Evolutionary conservation across 176 grass and related monocot species (phyloP).

Genomic region (Rhynchospora breviuscula): DNA sequence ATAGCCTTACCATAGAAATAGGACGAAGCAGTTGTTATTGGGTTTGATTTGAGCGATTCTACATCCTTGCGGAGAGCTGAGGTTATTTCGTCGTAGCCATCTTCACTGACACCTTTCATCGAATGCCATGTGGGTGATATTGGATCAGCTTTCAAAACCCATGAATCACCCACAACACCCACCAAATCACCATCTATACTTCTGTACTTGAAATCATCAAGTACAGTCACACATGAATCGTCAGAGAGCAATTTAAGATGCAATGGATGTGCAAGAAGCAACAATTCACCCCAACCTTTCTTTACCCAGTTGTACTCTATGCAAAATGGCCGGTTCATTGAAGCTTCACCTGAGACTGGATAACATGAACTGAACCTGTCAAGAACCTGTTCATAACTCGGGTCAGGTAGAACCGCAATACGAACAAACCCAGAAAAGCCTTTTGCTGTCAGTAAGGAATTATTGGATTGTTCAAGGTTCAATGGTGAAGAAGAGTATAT

Average conservation of each 20-base stretch:
- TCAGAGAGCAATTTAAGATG: constrained; percentile 65
- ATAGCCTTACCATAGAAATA: constrained; percentile 94
- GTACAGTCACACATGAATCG: constrained; percentile 27
- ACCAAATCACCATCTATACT: constrained; percentile 96
- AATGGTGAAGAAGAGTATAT: constrained; percentile 69
- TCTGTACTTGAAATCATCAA: constrained; percentile 66
- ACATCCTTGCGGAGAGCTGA: constrained; percentile 60
- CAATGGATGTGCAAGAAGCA: constrained; percentile 84
- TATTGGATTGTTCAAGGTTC: constrained; percentile 28
- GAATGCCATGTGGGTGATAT: constrained; percentile 72
- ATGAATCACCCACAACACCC: constrained; percentile 68
- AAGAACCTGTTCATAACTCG: constrained; percentile 51
- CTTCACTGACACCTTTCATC: constrained; percentile 48
- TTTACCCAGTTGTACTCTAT: constrained; percentile 80
- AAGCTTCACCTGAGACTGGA: constrained; percentile 58
- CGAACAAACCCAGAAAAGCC: constrained; percentile 53
- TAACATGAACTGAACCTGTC: constrained; percentile 72
- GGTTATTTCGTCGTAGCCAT: constrained; percentile 48
- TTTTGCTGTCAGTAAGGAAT: constrained; percentile 41
- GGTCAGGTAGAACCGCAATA: constrained; percentile 54
- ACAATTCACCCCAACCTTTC: constrained; percentile 59
- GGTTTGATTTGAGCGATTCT: constrained; percentile 29
- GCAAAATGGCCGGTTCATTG: constrained; percentile 48
- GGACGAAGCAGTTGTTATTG: constrained; percentile 66
- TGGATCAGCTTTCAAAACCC: constrained; percentile 50